phyloP scores from a whole-genome alignment of 129 eudicot species.

The Scalesia atractyloides region DNA sequence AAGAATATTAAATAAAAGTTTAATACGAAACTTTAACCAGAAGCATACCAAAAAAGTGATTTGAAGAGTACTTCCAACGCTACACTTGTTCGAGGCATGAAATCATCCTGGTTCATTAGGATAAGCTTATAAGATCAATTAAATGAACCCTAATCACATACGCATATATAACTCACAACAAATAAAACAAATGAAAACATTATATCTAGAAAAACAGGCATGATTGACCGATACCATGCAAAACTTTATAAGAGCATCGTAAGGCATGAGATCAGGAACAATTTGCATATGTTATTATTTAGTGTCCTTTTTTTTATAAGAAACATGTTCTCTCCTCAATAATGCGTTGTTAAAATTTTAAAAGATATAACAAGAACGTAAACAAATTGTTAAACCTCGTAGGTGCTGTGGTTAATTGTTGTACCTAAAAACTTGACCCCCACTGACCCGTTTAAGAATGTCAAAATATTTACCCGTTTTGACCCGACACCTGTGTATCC shows the following conservation, averaged over 20 bases:
- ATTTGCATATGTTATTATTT: neutral
- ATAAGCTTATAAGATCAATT: constrained; percentile 12
- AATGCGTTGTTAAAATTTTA: neutral
- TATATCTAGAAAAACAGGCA: neutral
- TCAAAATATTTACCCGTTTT: neutral
- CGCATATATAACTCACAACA: constrained; percentile 11
- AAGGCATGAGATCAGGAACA: neutral
- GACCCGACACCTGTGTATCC: too few species aligned
- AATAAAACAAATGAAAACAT: constrained; percentile 9
- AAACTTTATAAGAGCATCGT: neutral
- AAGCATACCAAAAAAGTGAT: constrained; percentile 82
- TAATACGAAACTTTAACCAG: constrained; percentile 34
- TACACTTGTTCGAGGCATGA: constrained; percentile 94
- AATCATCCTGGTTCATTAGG: constrained; percentile 77
- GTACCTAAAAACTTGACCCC: neutral
- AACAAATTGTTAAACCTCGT: neutral
- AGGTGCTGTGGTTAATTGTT: neutral
- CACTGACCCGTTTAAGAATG: neutral
- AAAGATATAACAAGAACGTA: neutral
- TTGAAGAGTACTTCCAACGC: constrained; percentile 82
- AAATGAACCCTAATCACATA: neutral
- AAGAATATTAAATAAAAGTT: neutral
- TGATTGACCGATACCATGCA: neutral
- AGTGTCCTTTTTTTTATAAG: constrained; percentile 2
- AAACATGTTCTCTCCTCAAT: neutral